Evolutionary conservation across 192 early-diverging fungal species (phyloP), one percentile per base, ranked within the genome.

Genomic region (Rhizoclosmatium globosum): DNA sequence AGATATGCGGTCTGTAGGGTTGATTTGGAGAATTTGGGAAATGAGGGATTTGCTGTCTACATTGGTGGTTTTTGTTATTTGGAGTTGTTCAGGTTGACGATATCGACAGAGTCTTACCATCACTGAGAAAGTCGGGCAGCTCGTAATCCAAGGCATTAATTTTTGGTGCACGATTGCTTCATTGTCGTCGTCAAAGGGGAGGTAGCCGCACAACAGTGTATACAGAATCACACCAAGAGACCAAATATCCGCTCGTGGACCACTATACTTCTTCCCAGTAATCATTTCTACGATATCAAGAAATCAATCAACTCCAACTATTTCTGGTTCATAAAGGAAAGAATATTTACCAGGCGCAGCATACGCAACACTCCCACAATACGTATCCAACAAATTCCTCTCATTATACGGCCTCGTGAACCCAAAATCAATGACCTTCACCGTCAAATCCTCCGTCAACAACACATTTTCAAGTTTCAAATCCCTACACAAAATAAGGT

Each of bases 361-460:
- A 85, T 95, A 95, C 1, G 92, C 93, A 7, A 89, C 81, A 9
- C 87, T 89, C 3, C 88, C 88, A 68, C 88, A 89, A 71, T 87
- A 89, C 13, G 88, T 89, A 62, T 89, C 86, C 47, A 89, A 76
- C 6, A 87, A 68, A 15, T 81, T 80, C 19, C 66, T 17, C 6
- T 83, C 76, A 31, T 80, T 78, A 44, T 76, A 80, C 23, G 71
- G 38, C 44, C 81, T 78, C 42, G 83, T 87, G 74, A 89, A 89
- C 2, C 97, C 97, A 86, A 97, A 99, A 86, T 99, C 97, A 47
- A 96, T 96, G 75, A 99, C 89, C 86, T 98, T 98, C 80, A 99
- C 92, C 59, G 97, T 92, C 11, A 95, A 92, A 69, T 97, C 92
- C 68, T 88, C 73, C 13, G 93, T 94, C 60, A 98, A 84, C 79